Base-by-base conservation (phyloP, 345 rosid genomes). In the Euclidium syriacum region DNA sequence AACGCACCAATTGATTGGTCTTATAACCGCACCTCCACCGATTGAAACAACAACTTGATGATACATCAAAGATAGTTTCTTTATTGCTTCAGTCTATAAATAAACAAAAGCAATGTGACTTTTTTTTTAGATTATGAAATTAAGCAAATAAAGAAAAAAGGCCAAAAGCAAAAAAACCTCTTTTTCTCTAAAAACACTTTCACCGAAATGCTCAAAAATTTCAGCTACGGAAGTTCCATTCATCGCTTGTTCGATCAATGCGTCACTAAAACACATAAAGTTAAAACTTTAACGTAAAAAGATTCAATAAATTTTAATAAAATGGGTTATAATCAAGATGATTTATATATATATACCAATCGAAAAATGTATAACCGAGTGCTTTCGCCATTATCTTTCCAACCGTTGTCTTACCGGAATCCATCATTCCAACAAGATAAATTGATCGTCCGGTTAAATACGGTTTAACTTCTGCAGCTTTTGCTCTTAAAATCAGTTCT, bases 401-500 rank as follows among this genome's bases (percentile, higher is more conserved):
- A 15, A 89, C 87, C 4, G 97, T 92, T 0, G 98, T 85, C 79
- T 92, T 92, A 57, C 98, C 98, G 4, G 95, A 92, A 41, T 97
- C 98, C 98, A 92, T 89, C 91, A 89, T 82, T 62, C 98, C 98
- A 62, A 92, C 98, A 63, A 92, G 95, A 77, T 83, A 92, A 68
- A 92, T 75, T 64, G 88, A 80, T 52, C 86, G 80, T 53, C 97
- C 96, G 19, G 68, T 75, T 75, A 92, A 77, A 76, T 79, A 84
- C 9, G 85, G 90, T 73, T 76, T 80, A 56, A 92, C 67, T 80
- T 80, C 88, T 68, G 73, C 82, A 29, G 90, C 80, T 71, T 81
- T 88, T 70, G 83, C 98, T 96, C 81, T 74, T 75, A 92, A 78
- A 65, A 77, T 52, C 44, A 85, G 25, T 68, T 74, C 72, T 55